Evolutionary conservation across 2,329 filamentous ascomycete genomes (phyloP), one percentile per base, ranked within the genome.

Genomic region (Aspergillus ruber): DNA sequence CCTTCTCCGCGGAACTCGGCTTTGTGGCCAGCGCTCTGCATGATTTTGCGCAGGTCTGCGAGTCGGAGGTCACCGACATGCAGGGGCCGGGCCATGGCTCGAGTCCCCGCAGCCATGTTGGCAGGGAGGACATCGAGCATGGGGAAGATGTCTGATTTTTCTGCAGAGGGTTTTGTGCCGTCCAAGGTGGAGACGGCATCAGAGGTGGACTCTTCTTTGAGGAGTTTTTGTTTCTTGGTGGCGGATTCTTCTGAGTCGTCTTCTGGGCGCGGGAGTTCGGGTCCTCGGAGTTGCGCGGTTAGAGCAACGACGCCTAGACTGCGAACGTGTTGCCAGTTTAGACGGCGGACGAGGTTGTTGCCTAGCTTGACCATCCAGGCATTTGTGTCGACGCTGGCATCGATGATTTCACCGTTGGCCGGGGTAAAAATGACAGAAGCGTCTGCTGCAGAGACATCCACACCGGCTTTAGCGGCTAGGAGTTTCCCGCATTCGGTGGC

Each of bases 361-460:
- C 88, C 90, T 15, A 98, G 78, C 68, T 90, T 95, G 50, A 98
- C 87, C 20, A 88, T 85, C 93, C 94, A 98, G 3, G 93, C 90
- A 64, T 97, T 96, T 4, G 91, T 97, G 65, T 98, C 93, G 38
- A 97, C 91, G 61, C 90, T 96, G 10, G 91, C 93, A 66, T 98
- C 85, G 38, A 98, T 78, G 12, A 77, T 74, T 29, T 79, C 74
- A 20, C 90, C 90, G n/a, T 88, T 74, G 8, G 73, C 68, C 1
- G 93, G 93, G 0, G 88, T 90, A 63, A 91, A 91, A 4, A 98
- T 88, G 53, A 90, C 84, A 32, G 82, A 78, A 69, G 70, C 39
- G 65, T 68, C 59, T n/a, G 71, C 70, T 27, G 84, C 71, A 23
- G 60, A 55, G n/a, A 51, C 55, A 12, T 59, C 59, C 18, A 56